Base-by-base conservation (phyloP, 1,284 basidiomycete genomes). In the Chalciporus piperatoides region DNA sequence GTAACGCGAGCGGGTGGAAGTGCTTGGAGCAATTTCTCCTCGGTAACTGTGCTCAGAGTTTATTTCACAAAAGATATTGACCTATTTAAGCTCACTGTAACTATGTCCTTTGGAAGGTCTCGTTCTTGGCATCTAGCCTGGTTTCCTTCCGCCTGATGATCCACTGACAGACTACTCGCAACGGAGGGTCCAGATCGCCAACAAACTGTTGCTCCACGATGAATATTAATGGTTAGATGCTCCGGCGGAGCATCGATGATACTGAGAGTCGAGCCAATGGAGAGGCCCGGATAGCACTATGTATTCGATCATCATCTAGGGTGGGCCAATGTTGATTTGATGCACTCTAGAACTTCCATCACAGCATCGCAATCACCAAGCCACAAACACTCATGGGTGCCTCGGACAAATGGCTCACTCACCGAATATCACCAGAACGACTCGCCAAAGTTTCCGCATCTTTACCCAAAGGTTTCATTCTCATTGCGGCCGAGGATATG, bases 401-500 rank as follows among this genome's bases (percentile, higher is more conserved):
- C 53, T 93, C 2, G 88, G 85, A 2, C 91, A 94, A 63, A 84
- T 90, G 77, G 73, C 70, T 89, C 3, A 86, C 84, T 0, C 92
- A 94, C 62, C 62, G 77, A 48, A 82, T 93, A 46, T 66, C 75
- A 2, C 70, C 77, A 0, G 74, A 74, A 0, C 76, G 80, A 1
- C 75, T 92, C 11, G 64, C 65, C 5, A 60, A 60, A 30, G 82
- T 94, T 41, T 78, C 83, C 2, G 61, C 64, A 0, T 69, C 69
- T 3, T 76, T 93, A 12, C 75, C 79, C 9, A 79, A 80, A 55
- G 77, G 92, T 3, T 55, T 77, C 11, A 84, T 94, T 53, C 60
- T 92, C 14, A 88, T 82, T 0, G 92, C 91, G 2, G 85, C 91
- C 56, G 67, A 79, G 2, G 92, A 95, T 62, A 59, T 81, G 41